phyloP scores from a whole-genome alignment of 495 filamentous ascomycete genomes.

The Neurospora pannonica region DNA sequence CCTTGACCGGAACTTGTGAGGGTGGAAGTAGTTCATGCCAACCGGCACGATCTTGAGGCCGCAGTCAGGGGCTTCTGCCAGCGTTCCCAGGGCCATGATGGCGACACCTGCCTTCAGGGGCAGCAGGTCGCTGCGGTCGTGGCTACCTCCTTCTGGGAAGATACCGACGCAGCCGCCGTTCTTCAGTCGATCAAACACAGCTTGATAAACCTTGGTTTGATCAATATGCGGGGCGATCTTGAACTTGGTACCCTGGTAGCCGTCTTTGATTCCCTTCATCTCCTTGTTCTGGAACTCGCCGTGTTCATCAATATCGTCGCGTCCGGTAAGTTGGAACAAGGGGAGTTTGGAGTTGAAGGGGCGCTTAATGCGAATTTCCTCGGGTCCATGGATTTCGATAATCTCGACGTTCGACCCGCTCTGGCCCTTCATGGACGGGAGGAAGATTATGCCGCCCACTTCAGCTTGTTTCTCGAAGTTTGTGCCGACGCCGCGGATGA shows the following conservation, averaged over 20 bases:
- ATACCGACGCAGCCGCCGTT: constrained; percentile 88
- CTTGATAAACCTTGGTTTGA: constrained; percentile 86
- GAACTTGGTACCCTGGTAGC: constrained; percentile 70
- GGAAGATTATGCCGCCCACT: constrained; percentile 71
- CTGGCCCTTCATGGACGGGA: constrained; percentile 72
- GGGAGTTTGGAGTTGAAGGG: constrained; percentile 64
- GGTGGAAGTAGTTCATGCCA: constrained; percentile 99
- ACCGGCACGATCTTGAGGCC: constrained; percentile 98
- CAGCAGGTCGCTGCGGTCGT: constrained; percentile 87
- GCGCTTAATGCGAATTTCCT: constrained; percentile 80
- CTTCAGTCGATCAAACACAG: constrained; percentile 75
- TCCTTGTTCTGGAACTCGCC: constrained; percentile 38
- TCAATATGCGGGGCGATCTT: constrained; percentile 90
- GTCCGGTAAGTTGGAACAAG: constrained; percentile 68
- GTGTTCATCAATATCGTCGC: constrained; percentile 55
- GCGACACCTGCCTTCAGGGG: constrained; percentile 97
- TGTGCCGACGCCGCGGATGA: constrained; percentile 77
- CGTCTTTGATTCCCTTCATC: constrained; percentile 43
- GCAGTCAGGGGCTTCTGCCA: constrained; percentile 80
- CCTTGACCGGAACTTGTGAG: constrained; percentile 95
- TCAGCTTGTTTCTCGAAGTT: constrained; percentile 70
- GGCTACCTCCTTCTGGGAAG: constrained; percentile 95
- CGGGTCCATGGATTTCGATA: constrained; percentile 63
- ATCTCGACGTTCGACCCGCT: constrained; percentile 71
- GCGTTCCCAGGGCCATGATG: constrained; percentile 91